Conservation (phyloP, 768 basidiomycete genomes). For the Leccinum ochraceum region DNA sequence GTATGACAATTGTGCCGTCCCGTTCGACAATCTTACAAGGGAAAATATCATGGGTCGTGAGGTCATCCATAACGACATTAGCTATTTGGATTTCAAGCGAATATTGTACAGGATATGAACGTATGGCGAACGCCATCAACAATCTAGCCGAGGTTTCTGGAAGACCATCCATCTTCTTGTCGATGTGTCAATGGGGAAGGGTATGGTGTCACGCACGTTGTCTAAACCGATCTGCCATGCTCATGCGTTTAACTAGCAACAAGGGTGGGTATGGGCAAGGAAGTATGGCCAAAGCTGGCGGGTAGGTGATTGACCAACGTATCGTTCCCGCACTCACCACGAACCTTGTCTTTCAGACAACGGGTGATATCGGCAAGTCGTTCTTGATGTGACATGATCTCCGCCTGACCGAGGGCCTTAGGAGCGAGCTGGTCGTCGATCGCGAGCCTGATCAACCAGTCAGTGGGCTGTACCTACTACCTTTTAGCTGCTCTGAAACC, state of each 20-base stretch:
- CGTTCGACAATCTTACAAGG: slow-evolving; percentile 56
- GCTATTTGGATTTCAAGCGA: not conserved
- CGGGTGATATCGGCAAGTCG: slow-evolving; percentile 46
- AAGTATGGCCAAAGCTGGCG: slow-evolving; percentile 66
- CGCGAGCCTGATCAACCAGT: slow-evolving; percentile 57
- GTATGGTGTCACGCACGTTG: slow-evolving; percentile 35
- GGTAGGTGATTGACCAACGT: slow-evolving; percentile 36
- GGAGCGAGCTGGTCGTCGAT: slow-evolving; percentile 53
- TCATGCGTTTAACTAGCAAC: slow-evolving; percentile 40
- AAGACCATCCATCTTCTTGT: slow-evolving; percentile 56
- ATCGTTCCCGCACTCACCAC: slow-evolving; percentile 1
- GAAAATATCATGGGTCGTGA: slow-evolving; percentile 57
- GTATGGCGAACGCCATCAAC: slow-evolving; percentile 60
- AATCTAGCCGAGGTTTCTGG: slow-evolving; percentile 48
- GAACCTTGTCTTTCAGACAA: slow-evolving; percentile 40
- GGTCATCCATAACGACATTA: slow-evolving; percentile 17
- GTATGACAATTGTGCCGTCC: slow-evolving; percentile 65
- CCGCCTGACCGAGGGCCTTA: slow-evolving; percentile 17
- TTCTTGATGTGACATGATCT: not conserved
- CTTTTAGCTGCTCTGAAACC: not conserved
- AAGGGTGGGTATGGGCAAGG: slow-evolving; percentile 66
- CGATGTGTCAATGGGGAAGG: slow-evolving; percentile 69
- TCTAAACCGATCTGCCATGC: not conserved
- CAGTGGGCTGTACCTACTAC: slow-evolving; percentile 1
- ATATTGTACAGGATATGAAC: slow-evolving; percentile 48